Evolutionary conservation across 2,329 filamentous ascomycete species (phyloP), one percentile per base, ranked within the genome.

Genomic region (Aspergillus alliaceus): DNA sequence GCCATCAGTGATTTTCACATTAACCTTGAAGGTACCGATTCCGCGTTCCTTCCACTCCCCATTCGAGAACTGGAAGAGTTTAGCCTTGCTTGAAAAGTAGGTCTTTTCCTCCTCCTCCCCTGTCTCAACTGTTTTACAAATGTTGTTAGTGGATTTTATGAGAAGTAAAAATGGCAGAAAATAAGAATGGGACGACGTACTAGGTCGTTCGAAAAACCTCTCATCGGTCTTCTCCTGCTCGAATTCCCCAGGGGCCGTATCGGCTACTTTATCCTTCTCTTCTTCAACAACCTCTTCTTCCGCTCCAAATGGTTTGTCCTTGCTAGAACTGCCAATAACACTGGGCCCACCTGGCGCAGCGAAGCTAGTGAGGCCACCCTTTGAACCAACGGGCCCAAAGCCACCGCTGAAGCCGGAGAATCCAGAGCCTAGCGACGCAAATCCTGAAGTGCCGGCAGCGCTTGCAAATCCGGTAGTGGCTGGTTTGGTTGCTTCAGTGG

Each of bases 21-120:
- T 96, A 71, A 96, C 83, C 76, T 95, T 95, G 64, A 96, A 81
- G 65, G 88, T 89, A 44, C 93, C 93, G 4, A 87, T 83, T 12
- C 93, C 93, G 52, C 93, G 87, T 76, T 98, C 93, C 73, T 93
- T 93, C 93, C 93, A 98, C 47, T 86, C 87, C 54, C 84, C 84
- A 46, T 82, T 82, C 34, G 89, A 86, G 66, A 95, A 89, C 57
- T 88, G 84, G 77, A 91, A 98, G 57, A 98, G 84, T 74, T 96
- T 96, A 20, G 91, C 89, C 62, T 93, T 88, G 58, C 89, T 86
- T 44, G 86, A 84, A 69, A 93, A 84, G 49, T 91, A 77, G 1
- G 90, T 93, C 20, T 82, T 81, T 72, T 98, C 93, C 49, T 86
- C 86, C 67, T 92, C 87, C 75, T 98, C 93, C 55, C 93, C 93